phyloP scores from a whole-genome alignment of 768 basidiomycete species.

The Macrocybe gigantea region DNA sequence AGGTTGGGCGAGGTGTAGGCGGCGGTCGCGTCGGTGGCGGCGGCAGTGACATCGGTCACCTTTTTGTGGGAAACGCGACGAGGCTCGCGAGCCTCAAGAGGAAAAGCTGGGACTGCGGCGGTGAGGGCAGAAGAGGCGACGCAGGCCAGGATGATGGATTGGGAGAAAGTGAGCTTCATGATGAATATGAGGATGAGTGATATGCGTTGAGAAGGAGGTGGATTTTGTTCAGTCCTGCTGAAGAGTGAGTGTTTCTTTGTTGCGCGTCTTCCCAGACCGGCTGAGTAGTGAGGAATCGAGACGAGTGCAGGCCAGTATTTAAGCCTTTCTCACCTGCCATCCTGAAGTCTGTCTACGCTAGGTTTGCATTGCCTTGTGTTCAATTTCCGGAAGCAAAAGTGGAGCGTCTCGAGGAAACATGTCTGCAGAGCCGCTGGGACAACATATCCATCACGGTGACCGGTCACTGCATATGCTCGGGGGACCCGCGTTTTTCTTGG shows the following conservation, averaged over 20 bases:
- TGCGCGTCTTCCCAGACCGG: conserved; percentile 4
- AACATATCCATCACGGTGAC: too few species aligned
- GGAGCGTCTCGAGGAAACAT: too few species aligned
- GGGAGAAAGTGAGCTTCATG: conserved; percentile 8
- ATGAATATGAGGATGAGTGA: neutral
- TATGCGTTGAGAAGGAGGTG: neutral
- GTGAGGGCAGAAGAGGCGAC: conserved; percentile 7
- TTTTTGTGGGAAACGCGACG: neutral
- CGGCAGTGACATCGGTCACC: conserved; percentile 2
- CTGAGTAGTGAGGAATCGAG: neutral
- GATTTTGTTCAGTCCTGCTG: neutral
- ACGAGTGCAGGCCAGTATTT: too few species aligned
- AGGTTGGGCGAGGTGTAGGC: neutral
- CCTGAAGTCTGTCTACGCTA: too few species aligned
- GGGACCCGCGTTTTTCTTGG: too few species aligned
- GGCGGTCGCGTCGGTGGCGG: neutral
- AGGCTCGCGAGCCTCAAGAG: conserved; percentile 2
- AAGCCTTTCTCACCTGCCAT: too few species aligned
- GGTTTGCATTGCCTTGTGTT: too few species aligned
- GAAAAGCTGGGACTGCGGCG: neutral
- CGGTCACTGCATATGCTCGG: too few species aligned
- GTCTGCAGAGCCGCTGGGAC: too few species aligned
- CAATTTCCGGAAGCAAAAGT: too few species aligned
- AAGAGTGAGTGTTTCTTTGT: too few species aligned
- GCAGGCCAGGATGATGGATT: conserved; percentile 7